Evolutionary conservation across 2,329 filamentous ascomycete genomes (phyloP), one percentile per base, ranked within the genome.

Genomic region (Fusarium sp.): DNA sequence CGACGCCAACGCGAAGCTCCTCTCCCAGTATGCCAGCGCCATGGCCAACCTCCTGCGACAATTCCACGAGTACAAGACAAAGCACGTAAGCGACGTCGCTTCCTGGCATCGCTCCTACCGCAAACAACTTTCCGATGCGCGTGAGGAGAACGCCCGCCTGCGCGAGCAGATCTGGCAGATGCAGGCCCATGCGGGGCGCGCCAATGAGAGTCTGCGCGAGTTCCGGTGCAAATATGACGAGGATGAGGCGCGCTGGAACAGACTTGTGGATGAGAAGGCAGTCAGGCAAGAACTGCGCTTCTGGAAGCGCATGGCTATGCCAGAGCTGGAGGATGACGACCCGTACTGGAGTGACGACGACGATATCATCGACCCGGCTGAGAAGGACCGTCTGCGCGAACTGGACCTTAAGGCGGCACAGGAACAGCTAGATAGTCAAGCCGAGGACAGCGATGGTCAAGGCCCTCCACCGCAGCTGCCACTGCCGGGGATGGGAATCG

Each of bases 21-120:
- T 92, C 36, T 84, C 85, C 18, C 87, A 90, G 64, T 92, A 91
- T 80, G 90, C 90, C 56, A 84, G 85, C 66, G 88, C 87, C 31
- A 84, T 92, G 67, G 85, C 86, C 52, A 83, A 86, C 54, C 89
- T 92, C 82, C 86, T 92, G 35, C 87, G 88, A 76, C 90, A 92
- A 77, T 89, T 92, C 79, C 91, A 92, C 84, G 87, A 89, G 38
- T 92, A 91, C 85, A 92, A 92, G 79, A 86, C 88, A 66, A 88
- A 88, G 73, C 90, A 92, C 78, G 87, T 92, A 54, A 83, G 84
- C 58, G 91, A 92, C 78, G 89, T 91, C 20, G 85, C 88, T 7
- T 82, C 89, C 25, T 93, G 91, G 91, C 91, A 93, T 83, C 89
- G 87, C 65, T 91, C 88, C 68, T 93, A 93, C 84, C 89, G 91